Evolutionary conservation across 202 grass and related monocot species (phyloP), one percentile per base, ranked within the genome.

Genomic region (Bolboschoenoplectus hybrid): DNA sequence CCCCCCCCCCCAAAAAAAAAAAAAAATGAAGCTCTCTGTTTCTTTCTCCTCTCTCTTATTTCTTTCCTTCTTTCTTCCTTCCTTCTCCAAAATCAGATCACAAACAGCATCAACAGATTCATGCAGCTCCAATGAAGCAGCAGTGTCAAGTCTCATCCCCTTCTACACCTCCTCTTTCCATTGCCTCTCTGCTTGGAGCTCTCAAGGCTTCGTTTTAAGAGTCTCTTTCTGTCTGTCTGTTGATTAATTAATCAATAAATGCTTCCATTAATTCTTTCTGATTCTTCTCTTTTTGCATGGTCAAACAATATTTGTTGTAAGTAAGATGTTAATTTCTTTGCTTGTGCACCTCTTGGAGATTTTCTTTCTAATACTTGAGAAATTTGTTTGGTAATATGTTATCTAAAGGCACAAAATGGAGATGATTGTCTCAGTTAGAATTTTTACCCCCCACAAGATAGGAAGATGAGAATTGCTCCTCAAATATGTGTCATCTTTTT

Each of bases 191-290:
- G 81, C 85, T 35, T 95, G 93, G 93, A 95, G 87, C 68, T 83
- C 92, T 11, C 81, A 93, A 51, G 86, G 89, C 91, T 95, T 95
- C 93, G 12, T 95, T 71, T 84, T 95, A 70, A 88, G 93, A 85
- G 91, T 94, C 87, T 41, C 76, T 53, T 6, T 19, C 17, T 72
- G 2, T 49, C 68, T 36, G 32, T 57, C 17, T 50, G 19, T 63
- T 26, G 0, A 26, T 26, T 26, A 26, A 4, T 74, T 34, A 50
- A 9, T 10, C 26, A 11, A 32, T 40, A 43, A 75, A 13, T 36
- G 71, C 14, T 13, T 34, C 5, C 20, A 11, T 46, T 32, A 12
- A 40, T 58, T 45, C 26, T 26, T 50, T 19, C 40, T 76, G 7
- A n/a, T 46, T 40, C 12, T 16, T 39, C 7, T 12, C 3, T 16